phyloP scores from a whole-genome alignment of 2,329 filamentous ascomycete genomes.

The Elsinoe perseae region DNA sequence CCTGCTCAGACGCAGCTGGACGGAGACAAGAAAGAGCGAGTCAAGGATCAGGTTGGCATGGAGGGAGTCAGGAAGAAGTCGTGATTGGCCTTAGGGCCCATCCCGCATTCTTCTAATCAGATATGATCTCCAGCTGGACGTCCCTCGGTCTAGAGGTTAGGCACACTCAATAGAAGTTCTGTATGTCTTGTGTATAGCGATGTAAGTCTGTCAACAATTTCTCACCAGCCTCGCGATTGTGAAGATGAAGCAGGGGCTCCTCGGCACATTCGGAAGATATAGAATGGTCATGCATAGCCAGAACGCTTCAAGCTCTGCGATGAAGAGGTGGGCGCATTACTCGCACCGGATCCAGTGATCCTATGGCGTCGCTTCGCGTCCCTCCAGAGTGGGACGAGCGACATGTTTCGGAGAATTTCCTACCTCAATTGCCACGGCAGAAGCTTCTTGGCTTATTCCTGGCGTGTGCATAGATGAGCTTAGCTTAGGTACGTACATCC shows the following conservation, averaged over 20 bases:
- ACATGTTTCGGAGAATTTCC: conserved; percentile 8
- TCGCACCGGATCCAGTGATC: background rate
- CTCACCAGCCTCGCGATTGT: background rate
- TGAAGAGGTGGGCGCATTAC: background rate
- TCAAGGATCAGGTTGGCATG: too few species aligned
- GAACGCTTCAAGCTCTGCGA: background rate
- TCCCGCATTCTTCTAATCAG: background rate
- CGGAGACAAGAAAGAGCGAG: too few species aligned
- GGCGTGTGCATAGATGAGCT: background rate
- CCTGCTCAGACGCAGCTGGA: background rate
- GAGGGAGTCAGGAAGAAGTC: background rate
- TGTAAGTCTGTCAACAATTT: background rate
- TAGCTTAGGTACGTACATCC: background rate
- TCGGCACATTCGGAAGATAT: background rate
- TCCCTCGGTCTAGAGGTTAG: conserved; percentile 1
- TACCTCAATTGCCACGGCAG: background rate
- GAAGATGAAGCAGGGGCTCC: background rate
- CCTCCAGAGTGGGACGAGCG: background rate
- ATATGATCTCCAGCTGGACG: background rate
- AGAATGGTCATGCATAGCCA: background rate
- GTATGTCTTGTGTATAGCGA: background rate
- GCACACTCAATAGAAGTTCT: background rate
- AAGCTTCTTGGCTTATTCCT: conserved; percentile 3
- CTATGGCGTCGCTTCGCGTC: background rate
- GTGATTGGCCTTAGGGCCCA: background rate